These are phyloP conservation scores for Fusarium setosum DNA, from an alignment of 2,329 filamentous ascomycete species.

Conservation along the genomic window DNA sequence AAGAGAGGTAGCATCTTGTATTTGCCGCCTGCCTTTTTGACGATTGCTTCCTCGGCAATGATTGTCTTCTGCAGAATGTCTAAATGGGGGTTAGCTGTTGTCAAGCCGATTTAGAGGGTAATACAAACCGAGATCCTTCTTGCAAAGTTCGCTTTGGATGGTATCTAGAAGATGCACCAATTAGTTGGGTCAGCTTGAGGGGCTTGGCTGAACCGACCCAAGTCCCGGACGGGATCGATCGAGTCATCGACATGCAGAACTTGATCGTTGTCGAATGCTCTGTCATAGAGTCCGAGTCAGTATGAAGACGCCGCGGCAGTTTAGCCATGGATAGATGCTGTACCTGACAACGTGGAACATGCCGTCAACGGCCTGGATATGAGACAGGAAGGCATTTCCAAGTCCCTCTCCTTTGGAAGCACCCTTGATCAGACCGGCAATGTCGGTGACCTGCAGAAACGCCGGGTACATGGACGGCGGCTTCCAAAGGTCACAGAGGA, in stretches of 20 bases:
- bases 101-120: accelerated
- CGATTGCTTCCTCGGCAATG: conserved; percentile 52
- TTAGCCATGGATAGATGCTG: background rate
- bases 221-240: conserved; percentile 56
- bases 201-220: conserved; percentile 46
- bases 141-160: conserved; percentile 45
- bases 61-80: conserved; percentile 55
- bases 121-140: conserved; percentile 50
- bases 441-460: conserved; percentile 58
- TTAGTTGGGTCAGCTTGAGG: conserved; percentile 1
- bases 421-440: conserved; percentile 58
- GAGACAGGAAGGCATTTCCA: conserved; percentile 58
- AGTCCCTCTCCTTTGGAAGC: conserved; percentile 57
- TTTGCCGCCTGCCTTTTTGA: conserved; percentile 56
- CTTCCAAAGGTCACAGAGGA: conserved; percentile 58
- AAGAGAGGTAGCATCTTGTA: conserved; percentile 59
- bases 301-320: background rate
- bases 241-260: conserved; percentile 60
- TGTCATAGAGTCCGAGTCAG: conserved; percentile 23
- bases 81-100: conserved; percentile 2
- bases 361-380: conserved; percentile 59
- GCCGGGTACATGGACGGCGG: conserved; percentile 58
- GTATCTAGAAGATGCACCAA: conserved; percentile 23
- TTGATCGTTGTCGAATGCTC: conserved; percentile 58
- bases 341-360: conserved; percentile 59